phyloP scores from a whole-genome alignment of 2,329 filamentous ascomycete species.

The Hypoxylon sp. region DNA sequence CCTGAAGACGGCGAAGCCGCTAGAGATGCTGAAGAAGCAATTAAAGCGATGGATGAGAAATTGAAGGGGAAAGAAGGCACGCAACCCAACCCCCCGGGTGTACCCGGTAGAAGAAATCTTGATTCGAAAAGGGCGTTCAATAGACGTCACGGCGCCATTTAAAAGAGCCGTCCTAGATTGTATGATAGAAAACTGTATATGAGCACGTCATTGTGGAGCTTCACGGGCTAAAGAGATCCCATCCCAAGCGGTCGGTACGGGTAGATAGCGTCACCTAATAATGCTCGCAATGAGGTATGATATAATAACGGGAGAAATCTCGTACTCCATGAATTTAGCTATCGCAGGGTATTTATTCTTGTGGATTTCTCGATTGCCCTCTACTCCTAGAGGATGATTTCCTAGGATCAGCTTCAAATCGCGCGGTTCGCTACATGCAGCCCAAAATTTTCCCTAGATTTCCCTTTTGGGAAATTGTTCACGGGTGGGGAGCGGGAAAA shows the following conservation, averaged over 20 bases:
- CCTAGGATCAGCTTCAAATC: conserved; percentile 4
- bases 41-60: conserved; percentile 21
- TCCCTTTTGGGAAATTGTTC: not conserved
- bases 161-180: not conserved
- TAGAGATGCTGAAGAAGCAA: conserved; percentile 41
- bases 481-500: not conserved
- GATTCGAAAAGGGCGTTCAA: conserved; percentile 15
- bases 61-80: conserved; percentile 27
- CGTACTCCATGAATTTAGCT: not conserved
- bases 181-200: conserved; percentile 3
- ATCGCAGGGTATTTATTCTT: not conserved
- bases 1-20: conserved; percentile 40
- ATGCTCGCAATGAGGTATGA: not conserved
- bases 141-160: conserved; percentile 20
- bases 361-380: not conserved
- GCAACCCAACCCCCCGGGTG: not conserved
- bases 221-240: not conserved
- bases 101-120: conserved; percentile 16
- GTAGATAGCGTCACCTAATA: conserved; percentile 2
- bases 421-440: conserved; percentile 1
- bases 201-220: conserved; percentile 3
- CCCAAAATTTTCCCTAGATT: not conserved
- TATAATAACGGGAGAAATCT: conserved; percentile 8
- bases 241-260: not conserved
- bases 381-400: not conserved